Base-by-base conservation (phyloP, 495 filamentous ascomycete genomes). In the Hypoxylon crocopeplum region DNA sequence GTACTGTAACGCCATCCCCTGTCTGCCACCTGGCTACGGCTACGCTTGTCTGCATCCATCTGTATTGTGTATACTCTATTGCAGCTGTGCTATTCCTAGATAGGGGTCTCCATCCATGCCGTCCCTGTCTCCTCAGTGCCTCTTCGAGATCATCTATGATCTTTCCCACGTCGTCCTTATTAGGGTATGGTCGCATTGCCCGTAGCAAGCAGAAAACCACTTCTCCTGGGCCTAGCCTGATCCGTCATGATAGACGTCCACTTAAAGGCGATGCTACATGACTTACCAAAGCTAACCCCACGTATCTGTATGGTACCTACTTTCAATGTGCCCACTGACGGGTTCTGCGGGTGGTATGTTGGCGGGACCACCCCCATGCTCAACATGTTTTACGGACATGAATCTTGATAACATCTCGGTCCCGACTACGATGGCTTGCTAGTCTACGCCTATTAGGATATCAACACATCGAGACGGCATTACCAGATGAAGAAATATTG, bases 21-120 rank as follows among this genome's bases (percentile, higher is more conserved):
- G 54, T 17, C 25, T 42, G 61, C 61, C 61, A 56, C 55, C 55
- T 64, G 60, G 60, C 38, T 46, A 42, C 17, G 47, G 48, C 47
- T 32, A 25, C 32, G 44, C 49, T 8, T 50, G n/a, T 49, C 51
- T 63, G 21, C 50, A n/a, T 16, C 17, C 49, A 17, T 48, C 10
- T 22, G 10, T 17, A 42, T 40, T 46, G 21, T 48, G 7, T 27
- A 16, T 42, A 22, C n/a, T 55, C 40, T 52, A 34, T 39, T 59
- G 49, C 49, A 49, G 48, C 36, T 47, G 16, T 48, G 20, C 25
- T 49, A 53, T 54, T 49, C 60, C 60, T 41, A 46, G 49, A 49
- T 54, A 64, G 44, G 44, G 21, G 56, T 41, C 56, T 7, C 29
- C 15, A 57, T 27, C 48, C 59, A 63, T 63, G 48, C 44, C 54